Base-by-base conservation (phyloP, 495 filamentous ascomycete species). In the Amniculicola lignicola region DNA sequence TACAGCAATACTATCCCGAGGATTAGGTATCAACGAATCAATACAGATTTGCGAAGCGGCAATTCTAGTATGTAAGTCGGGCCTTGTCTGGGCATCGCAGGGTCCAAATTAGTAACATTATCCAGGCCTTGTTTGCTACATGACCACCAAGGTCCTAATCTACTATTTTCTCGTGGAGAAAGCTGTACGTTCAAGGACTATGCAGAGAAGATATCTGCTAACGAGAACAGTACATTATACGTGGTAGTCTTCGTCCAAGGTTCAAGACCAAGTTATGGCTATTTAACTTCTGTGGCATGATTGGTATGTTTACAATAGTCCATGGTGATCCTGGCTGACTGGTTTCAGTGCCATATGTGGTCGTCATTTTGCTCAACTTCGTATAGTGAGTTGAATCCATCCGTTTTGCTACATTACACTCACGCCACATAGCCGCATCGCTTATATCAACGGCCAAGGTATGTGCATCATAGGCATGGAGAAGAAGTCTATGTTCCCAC, bases 151-250 rank as follows among this genome's bases (percentile, higher is more conserved):
- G 69, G 75, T 79, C 14, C 21, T 79, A 25, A 75, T 80, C 24
- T 81, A 81, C 64, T 56, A 73, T 29, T 79, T 80, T 48, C 61
- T 79, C 18, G 76, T 77, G 0, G 78, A 80, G 60, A 79, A 78
- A 63, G 75, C 70, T 25, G 78, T 80, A 69, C 49, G 75, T 51
- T 27, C 3, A 24, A 11, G 18, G 35, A 25, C 11, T 16, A 0
- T 59, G 15, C 10, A 4, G 36, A 16, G 12, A 15, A 7, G 27
- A 24, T 1, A 5, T 31, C 24, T 44, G 23, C 39, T 43, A 40
- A 39, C 18, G 7, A 45, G 18, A 24, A 10, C 28, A 81, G 77
- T 74, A 75, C 54, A 75, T 78, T 23, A 74, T 79, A 16, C 71
- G 74, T 18, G 68, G 67, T 29, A 70, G 69, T 35, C 55, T 67